Percentiles rank a stretch among this genome's conserved stretches.
phyloP scores from a whole-genome alignment of 2,329 filamentous ascomycete genomes.

The Aspergillus sp. region DNA sequence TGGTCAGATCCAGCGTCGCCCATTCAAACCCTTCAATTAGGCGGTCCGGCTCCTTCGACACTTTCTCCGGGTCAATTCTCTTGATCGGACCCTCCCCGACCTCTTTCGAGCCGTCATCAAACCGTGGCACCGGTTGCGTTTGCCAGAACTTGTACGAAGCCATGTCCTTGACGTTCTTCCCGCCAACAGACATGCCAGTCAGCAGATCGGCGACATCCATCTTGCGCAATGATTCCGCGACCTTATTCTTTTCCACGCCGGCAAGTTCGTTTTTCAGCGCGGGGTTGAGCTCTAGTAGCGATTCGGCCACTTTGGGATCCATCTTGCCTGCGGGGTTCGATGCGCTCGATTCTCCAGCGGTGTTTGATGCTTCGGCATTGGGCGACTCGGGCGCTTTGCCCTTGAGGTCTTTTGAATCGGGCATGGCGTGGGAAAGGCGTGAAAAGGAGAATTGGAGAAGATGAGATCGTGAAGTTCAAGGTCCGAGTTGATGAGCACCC shows the following conservation, averaged over 20 bases:
- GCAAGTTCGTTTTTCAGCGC: slow-evolving; percentile 66
- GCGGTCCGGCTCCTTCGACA: slow-evolving; percentile 66
- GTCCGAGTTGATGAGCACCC: too few relatives aligned
- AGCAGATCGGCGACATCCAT: slow-evolving; percentile 42
- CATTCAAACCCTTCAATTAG: slow-evolving; percentile 85
- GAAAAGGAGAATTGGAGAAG: too few relatives aligned
- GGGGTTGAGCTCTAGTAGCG: slow-evolving; percentile 43
- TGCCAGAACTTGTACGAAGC: slow-evolving; percentile 97
- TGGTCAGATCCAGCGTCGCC: slow-evolving; percentile 78
- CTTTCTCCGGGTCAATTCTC: slow-evolving; percentile 66
- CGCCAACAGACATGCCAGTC: slow-evolving; percentile 56
- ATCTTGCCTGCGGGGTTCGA: slow-evolving; percentile 21
- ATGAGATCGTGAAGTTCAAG: too few relatives aligned
- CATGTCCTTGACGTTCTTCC: slow-evolving; percentile 94
- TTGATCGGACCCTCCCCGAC: slow-evolving; percentile 72
- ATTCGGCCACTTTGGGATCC: slow-evolving; percentile 30
- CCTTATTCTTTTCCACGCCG: slow-evolving; percentile 57
- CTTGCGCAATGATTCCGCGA: slow-evolving; percentile 43
- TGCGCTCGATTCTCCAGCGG: slow-evolving; percentile 7
- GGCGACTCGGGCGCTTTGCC: slow-evolving; percentile 23
- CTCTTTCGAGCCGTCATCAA: slow-evolving; percentile 47
- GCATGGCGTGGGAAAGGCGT: slow-evolving; percentile 16
- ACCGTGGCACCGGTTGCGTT: slow-evolving; percentile 88
- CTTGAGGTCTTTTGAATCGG: slow-evolving; percentile 27
- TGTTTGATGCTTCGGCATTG: slow-evolving; percentile 4